Base-by-base conservation (phyloP, 305 asterid genomes). In the Fraxinus latifolia region DNA sequence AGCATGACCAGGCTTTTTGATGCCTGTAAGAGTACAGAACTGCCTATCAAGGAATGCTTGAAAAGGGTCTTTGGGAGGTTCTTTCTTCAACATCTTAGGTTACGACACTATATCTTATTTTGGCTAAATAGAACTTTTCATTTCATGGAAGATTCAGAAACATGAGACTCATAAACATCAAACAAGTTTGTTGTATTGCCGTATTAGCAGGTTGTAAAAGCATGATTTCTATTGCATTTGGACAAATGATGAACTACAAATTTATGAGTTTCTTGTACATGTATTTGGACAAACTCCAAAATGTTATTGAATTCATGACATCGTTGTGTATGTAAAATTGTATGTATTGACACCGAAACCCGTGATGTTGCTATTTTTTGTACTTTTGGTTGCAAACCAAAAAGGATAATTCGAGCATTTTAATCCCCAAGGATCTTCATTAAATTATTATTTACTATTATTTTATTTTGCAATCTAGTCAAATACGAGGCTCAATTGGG, bases 1-100 rank as follows among this genome's bases (percentile, higher is more conserved):
- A 89, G 93, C 84, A 19, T 15, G 62, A 15, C 6, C 8, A 50
- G 7, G 62, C 23, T 50, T 50, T 17, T 50, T 14, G 62, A 19
- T 50, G 7, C 62, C 8, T 50, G 2, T n/a, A 50, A 50, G 21
- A 50, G 2, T 50, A 19, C 14, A 42, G 0, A 12, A 42, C 12
- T 42, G 15, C 50, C 50, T 42, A 42, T 42, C 50, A 42, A 42
- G 3, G 50, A 11, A 9, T 42, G 1, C 4, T 42, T 9, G 4
- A 42, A 19, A n/a, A 2, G 67, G 25, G 27, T 55, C 65, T 17
- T 53, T 1, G 1, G 65, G 62, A 4, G 65, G 65, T n/a, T 12
- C 21, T 53, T 19, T n/a, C 65, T 55, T 55, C 65, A 55, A 55
- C 65, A n/a, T 55, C 65, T 5, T 8, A 23, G 25, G 65, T 55